phyloP scores from a whole-genome alignment of 2,329 filamentous ascomycete genomes.

The Aphanocladium album region DNA sequence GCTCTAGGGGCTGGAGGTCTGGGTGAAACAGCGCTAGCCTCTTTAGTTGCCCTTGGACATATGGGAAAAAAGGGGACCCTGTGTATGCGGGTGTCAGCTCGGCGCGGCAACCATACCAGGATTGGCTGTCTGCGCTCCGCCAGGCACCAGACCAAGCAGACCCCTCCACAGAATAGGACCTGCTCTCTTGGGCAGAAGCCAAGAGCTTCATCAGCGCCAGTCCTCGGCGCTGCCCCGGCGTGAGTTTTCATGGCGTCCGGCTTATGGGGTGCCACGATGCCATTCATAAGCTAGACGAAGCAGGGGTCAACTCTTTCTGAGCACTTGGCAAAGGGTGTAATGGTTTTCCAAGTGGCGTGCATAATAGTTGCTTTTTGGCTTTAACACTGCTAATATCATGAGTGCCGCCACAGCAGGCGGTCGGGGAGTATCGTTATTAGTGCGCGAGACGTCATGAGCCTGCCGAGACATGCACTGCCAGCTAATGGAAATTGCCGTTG shows the following conservation, averaged over 20 bases:
- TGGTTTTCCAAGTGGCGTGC: background rate
- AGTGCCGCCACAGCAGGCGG: background rate
- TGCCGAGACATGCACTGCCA: background rate
- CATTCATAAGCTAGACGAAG: background rate
- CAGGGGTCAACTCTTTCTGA: background rate
- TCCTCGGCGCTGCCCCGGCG: conserved; percentile 9
- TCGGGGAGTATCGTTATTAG: background rate
- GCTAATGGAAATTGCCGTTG: background rate
- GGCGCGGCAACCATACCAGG: background rate
- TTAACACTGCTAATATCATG: background rate
- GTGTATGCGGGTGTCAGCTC: conserved; percentile 7
- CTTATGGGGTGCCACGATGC: background rate
- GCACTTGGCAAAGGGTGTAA: background rate
- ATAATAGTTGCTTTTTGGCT: background rate
- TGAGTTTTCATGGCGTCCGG: background rate
- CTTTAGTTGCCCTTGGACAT: background rate
- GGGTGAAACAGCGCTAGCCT: conserved; percentile 9
- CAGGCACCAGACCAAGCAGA: background rate
- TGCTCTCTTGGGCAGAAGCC: conserved; percentile 1
- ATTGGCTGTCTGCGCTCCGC: conserved; percentile 1
- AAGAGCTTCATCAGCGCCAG: background rate
- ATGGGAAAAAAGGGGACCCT: background rate
- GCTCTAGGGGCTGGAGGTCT: background rate
- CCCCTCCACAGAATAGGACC: background rate
- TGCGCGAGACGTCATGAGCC: background rate